Evolutionary conservation across 2,329 filamentous ascomycete species (phyloP), one percentile per base, ranked within the genome.

Genomic region (Rhexocercosporidium sp.): DNA sequence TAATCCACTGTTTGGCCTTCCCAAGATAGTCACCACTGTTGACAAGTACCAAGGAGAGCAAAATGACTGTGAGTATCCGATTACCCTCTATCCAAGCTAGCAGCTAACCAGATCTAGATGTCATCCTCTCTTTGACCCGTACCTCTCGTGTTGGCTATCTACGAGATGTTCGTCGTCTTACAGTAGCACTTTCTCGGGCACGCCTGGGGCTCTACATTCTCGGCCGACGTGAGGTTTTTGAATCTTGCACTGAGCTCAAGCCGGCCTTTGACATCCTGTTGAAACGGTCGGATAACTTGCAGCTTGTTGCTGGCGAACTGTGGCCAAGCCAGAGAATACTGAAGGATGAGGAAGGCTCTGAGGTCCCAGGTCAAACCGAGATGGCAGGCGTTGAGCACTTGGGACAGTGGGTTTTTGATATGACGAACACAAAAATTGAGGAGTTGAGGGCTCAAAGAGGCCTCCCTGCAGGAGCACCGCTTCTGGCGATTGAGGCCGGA

Each of bases 21-120:
- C 96, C 20, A 92, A 90, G 79, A 90, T 92, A 62, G 93, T 99
- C 31, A 94, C 93, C 3, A 99, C 96, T 5, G 95, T 99, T 70
- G 96, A 99, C 82, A 97, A 97, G 79, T 99, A 98, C 76, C 96
- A 99, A 82, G 96, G 96, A 78, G 96, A 99, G 83, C 96, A 99
- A 81, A 99, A 99, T 80, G 96, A 99, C 77, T 98, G 93, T 96
- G 85, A 85, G 92, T 88, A 65, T 46, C 34, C 22, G 6, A 18
- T 20, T 39, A 14, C 56, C 29, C 44, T 31, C 39, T 44, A n/a
- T n/a, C 22, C 63, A 18, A 44, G 18, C 22, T 29, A 3, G 11
- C 22, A 57, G 34, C 68, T 75, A 71, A 75, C 49, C 34, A 7
- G 20, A 37, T 39, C 44, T 51, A 96, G 93, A 97, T 76, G 89